These are phyloP conservation scores for Phytophthora palmivora DNA, from an alignment of 352 stramenopile genomes.

Conservation along the genomic window DNA sequence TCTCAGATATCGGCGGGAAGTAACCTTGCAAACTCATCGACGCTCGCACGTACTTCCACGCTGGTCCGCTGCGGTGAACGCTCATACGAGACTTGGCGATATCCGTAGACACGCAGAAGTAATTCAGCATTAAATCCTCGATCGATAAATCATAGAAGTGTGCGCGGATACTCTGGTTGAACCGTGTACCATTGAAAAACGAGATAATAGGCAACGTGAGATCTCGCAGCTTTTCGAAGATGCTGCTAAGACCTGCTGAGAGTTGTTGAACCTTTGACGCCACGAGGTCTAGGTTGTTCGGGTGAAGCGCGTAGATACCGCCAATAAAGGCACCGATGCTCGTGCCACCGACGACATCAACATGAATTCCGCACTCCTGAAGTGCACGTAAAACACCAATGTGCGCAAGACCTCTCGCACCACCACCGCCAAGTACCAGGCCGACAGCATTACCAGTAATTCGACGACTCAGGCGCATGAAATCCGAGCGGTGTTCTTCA, in stretches of 20 bases:
- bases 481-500: constrained; percentile 73
- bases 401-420: constrained; percentile 93
- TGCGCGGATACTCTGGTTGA: constrained; percentile 79
- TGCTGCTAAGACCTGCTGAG: constrained; percentile 69
- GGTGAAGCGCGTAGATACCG: constrained; percentile 80
- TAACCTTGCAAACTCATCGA: constrained; percentile 94
- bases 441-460: constrained; percentile 94
- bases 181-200: constrained; percentile 89
- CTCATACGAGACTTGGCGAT: constrained; percentile 90
- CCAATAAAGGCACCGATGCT: constrained; percentile 90
- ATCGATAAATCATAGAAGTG: constrained; percentile 84
- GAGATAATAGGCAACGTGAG: constrained; percentile 91
- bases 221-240: constrained; percentile 80
- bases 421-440: constrained; percentile 94
- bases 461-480: constrained; percentile 88
- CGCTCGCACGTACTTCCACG: constrained; percentile 92
- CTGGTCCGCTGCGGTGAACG: constrained; percentile 83
- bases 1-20: constrained; percentile 89
- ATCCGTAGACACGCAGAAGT: constrained; percentile 93
- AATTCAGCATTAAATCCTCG: constrained; percentile 94
- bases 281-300: constrained; percentile 70
- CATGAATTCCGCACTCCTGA: constrained; percentile 91
- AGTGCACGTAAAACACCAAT: constrained; percentile 94
- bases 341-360: constrained; percentile 95
- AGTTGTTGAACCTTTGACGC: constrained; percentile 63